phyloP scores from a whole-genome alignment of 805 yeast species.

The Brettanomyces nanus region DNA sequence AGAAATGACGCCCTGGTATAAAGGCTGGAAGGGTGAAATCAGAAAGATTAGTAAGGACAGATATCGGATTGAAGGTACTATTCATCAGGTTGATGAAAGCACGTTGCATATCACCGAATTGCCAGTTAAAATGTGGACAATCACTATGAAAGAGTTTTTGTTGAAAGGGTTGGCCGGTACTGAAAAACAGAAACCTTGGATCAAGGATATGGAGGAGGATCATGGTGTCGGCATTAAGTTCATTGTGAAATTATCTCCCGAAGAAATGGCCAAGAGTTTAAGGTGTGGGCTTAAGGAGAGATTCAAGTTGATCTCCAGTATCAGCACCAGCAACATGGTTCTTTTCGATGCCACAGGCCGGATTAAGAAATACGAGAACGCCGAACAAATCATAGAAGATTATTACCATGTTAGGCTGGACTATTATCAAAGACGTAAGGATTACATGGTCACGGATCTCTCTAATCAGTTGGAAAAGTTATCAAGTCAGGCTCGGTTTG shows the following conservation, averaged over 20 bases:
- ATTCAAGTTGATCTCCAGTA: slow-evolving; percentile 64
- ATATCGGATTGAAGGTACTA: slow-evolving; percentile 69
- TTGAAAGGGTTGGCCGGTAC: slow-evolving; percentile 65
- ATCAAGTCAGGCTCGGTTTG: slow-evolving; percentile 80
- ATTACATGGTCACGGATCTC: slow-evolving; percentile 57
- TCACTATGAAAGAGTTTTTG: slow-evolving; percentile 78
- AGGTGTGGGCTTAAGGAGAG: slow-evolving; percentile 74
- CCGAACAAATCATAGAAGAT: slow-evolving; percentile 72
- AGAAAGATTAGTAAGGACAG: slow-evolving; percentile 58
- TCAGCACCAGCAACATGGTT: slow-evolving; percentile 82
- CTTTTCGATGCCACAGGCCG: slow-evolving; percentile 89
- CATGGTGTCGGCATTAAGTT: slow-evolving; percentile 79
- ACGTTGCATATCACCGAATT: slow-evolving; percentile 86
- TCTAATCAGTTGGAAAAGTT: slow-evolving; percentile 70
- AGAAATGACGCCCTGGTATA: slow-evolving; percentile 86
- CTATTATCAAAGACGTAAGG: slow-evolving; percentile 86
- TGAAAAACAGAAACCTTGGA: slow-evolving; percentile 75
- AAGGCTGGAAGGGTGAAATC: slow-evolving; percentile 88
- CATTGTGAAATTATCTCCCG: slow-evolving; percentile 61
- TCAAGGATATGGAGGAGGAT: slow-evolving; percentile 91
- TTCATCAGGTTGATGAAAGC: slow-evolving; percentile 71
- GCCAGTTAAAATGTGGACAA: slow-evolving; percentile 90
- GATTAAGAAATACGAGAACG: slow-evolving; percentile 71
- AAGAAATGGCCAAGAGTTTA: slow-evolving; percentile 76
- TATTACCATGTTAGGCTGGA: slow-evolving; percentile 83